A percentile compares a stretch with the other conserved stretches of the same genome.
phyloP scores from a whole-genome alignment of 169 alveolate species.

The Plasmodium blacklocki region DNA sequence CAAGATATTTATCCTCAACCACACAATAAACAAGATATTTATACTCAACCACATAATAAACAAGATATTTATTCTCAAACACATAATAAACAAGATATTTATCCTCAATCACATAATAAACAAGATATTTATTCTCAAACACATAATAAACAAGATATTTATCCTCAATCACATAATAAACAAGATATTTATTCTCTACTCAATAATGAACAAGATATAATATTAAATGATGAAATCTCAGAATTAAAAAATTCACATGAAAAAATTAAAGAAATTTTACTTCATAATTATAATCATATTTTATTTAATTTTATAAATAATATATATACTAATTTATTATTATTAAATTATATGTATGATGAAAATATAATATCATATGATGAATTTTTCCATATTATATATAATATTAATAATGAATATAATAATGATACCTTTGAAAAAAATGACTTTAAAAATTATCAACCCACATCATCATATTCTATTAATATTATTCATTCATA shows the following conservation, averaged over 20 bases:
- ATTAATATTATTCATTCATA: constrained; percentile 26
- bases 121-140: background rate
- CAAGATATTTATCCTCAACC: background rate
- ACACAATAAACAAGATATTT: background rate
- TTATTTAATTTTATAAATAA: constrained; percentile 11
- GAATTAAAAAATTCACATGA: constrained; percentile 21
- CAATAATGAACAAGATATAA: background rate
- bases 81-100: background rate
- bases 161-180: no score
- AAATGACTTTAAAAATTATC: background rate
- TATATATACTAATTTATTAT: constrained; percentile 37
- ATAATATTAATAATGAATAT: constrained; percentile 25
- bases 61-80: no score
- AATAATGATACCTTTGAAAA: background rate
- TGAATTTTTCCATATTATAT: constrained; percentile 39
- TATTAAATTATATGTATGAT: constrained; percentile 61
- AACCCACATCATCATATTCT: background rate
- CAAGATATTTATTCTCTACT: background rate
- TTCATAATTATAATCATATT: constrained; percentile 43
- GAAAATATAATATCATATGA: constrained; percentile 39
- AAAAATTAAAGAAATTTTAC: constrained; percentile 45
- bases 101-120: no score
- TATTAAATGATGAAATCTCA: background rate
- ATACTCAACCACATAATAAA: no score
- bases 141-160: no score